Conservation (phyloP, 371 early-diverging fungal species). For the Actinomortierella wolfii region DNA sequence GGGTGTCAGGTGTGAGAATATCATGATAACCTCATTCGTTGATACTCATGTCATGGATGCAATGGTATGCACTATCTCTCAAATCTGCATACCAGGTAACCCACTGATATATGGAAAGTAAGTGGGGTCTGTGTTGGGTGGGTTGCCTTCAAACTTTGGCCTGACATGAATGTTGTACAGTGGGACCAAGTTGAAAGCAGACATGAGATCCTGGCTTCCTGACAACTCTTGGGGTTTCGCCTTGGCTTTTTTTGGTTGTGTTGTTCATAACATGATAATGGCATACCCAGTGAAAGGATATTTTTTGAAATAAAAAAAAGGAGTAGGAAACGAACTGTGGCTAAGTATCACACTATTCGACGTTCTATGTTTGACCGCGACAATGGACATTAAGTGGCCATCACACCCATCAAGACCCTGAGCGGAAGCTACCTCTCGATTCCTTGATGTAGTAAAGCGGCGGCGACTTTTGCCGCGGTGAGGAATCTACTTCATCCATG, state of each 20-base stretch:
- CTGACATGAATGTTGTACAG: constrained; percentile 62
- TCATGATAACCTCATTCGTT: no score
- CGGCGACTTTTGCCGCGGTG: constrained; percentile 8
- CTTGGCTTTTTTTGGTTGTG: constrained; percentile 31
- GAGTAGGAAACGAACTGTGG: no score
- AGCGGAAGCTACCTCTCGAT: constrained; percentile 34
- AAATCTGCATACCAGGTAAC: constrained; percentile 54
- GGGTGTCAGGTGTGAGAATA: no score
- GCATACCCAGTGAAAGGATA: no score
- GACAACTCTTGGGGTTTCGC: constrained; percentile 47
- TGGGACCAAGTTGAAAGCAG: constrained; percentile 59
- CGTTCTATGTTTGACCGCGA: no score
- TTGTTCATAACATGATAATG: no score
- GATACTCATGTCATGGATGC: no score
- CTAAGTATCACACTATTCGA: no score
- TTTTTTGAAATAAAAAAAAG: no score
- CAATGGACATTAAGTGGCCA: no score
- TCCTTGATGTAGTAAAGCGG: constrained; percentile 40
- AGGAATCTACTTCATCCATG: no score
- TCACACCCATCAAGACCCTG: no score
- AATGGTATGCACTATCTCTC: not conserved
- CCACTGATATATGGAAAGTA: constrained; percentile 56
- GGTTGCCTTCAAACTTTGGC: constrained; percentile 51
- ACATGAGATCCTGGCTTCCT: constrained; percentile 61
- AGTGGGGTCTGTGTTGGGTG: constrained; percentile 51